Evolutionary conservation across 257 asterid species (phyloP), one percentile per base, ranked within the genome.

Genomic region (Thymus quinquecostatus): DNA sequence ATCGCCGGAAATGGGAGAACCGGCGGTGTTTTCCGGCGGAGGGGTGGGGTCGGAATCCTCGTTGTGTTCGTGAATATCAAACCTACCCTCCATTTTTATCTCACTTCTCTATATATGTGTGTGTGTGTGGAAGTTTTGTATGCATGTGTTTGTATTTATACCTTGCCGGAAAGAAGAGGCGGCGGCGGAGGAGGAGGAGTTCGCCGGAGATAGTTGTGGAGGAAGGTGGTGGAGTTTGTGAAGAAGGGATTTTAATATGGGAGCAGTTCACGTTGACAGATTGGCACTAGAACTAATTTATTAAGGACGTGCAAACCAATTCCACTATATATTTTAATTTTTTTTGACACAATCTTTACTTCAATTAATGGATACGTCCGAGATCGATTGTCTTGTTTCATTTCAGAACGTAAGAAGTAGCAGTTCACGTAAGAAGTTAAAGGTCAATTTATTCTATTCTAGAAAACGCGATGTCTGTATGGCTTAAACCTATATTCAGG

Each of bases 251-350:
- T 77, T 81, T 70, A 81, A 77, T 74, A 79, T 71, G 62, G 62
- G 77, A 68, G 65, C 53, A 72, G 75, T 83, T 21, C 82, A 84
- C 72, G 78, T 74, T 78, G 92, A 87, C 96, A 89, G 96, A 84
- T 86, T 80, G 95, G 85, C 90, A 70, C 38, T 60, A 29, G 67
- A 65, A 70, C 36, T 77, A 73, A 77, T 87, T 87, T 81, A 87
- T 84, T 82, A 73, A 60, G 85, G 96, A 79, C 88, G 92, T 87
- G 94, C 86, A 81, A 84, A 72, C 90, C 80, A 81, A 85, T 79
- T 77, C 83, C 83, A 80, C 69, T 69, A 79, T 72, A 70, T 77
- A 75, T 77, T 55, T 21, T 64, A 3, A 34, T 34, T 34, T 34
- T 13, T 68, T 38, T 79, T 64, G 76, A 77, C 84, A 77, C 76